Percentiles rank a stretch among this genome's conserved stretches.
Evolutionary conservation across 2,329 filamentous ascomycete species (phyloP).

Genomic region (Xylariaceae sp.): DNA sequence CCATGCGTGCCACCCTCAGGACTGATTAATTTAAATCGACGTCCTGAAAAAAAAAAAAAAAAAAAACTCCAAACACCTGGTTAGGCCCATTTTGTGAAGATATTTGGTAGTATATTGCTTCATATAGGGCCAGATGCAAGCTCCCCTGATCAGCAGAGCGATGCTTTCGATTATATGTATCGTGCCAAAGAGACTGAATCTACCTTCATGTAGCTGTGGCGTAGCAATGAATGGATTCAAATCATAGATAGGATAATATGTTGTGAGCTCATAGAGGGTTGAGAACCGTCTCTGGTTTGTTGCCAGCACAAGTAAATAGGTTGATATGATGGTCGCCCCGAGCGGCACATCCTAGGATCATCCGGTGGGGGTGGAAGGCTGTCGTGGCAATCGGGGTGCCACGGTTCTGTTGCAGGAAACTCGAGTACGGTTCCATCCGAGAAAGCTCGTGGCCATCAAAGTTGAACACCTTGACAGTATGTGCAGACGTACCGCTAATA

Average conservation of each 20-base stretch:
- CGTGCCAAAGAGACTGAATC: background rate
- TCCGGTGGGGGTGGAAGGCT: conserved; percentile 90
- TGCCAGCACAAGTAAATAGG: conserved; percentile 67
- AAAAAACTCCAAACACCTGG: background rate
- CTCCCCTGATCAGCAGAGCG: conserved; percentile 6
- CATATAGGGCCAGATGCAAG: conserved; percentile 10
- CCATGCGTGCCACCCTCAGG: too few relatives aligned
- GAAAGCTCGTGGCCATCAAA: conserved; percentile 75
- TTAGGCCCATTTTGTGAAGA: background rate
- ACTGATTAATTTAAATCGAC: background rate
- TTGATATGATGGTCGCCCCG: conserved; percentile 87
- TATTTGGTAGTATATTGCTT: background rate
- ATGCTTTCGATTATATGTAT: conserved; percentile 1
- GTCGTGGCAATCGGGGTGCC: conserved; percentile 80
- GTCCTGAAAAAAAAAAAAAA: background rate
- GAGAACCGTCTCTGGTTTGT: conserved; percentile 31
- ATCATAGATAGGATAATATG: background rate
- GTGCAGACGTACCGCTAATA: conserved; percentile 74
- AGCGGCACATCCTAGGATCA: conserved; percentile 83
- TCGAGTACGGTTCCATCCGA: conserved; percentile 82
- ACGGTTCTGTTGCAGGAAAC: conserved; percentile 76
- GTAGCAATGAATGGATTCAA: background rate
- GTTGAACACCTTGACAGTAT: conserved; percentile 89
- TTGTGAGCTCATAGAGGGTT: conserved; percentile 19
- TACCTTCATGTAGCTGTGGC: background rate